These are phyloP conservation scores for Trichoderma lentiforme DNA, from an alignment of 2,329 filamentous ascomycete species.

Conservation along the genomic window DNA sequence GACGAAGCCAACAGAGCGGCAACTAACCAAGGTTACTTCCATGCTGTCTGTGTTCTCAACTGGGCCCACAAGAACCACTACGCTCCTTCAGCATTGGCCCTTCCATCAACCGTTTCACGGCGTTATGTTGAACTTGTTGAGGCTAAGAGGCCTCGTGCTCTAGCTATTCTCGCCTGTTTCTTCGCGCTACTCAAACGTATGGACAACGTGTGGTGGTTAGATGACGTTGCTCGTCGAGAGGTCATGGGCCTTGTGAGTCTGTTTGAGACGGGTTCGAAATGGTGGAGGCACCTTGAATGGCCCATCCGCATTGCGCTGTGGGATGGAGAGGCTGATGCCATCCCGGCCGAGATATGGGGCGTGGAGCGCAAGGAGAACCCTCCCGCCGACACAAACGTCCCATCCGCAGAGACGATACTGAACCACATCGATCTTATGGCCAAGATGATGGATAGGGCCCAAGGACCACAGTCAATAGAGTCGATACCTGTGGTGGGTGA, in stretches of 20 bases:
- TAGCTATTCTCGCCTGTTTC: conserved; percentile 63
- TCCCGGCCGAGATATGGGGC: conserved; percentile 58
- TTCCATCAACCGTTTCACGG: conserved; percentile 62
- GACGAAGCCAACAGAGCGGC: conserved; percentile 29
- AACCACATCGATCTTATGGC: conserved; percentile 42
- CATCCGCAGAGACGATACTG: conserved; percentile 36
- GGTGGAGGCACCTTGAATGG: conserved; percentile 62
- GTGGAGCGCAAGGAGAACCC: conserved; percentile 44
- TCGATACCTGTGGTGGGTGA: conserved; percentile 32
- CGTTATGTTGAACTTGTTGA: conserved; percentile 60
- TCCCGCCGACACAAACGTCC: conserved; percentile 28
- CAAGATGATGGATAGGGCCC: conserved; percentile 31
- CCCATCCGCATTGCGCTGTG: conserved; percentile 57
- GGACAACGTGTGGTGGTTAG: conserved; percentile 66
- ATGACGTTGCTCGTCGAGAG: conserved; percentile 62
- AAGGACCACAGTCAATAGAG: conserved; percentile 28
- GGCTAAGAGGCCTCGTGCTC: conserved; percentile 56
- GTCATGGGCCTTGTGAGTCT: conserved; percentile 60
- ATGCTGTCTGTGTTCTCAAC: conserved; percentile 63
- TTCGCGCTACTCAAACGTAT: conserved; percentile 63
- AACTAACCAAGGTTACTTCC: conserved; percentile 54
- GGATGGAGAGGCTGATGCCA: conserved; percentile 45
- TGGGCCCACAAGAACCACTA: conserved; percentile 62
- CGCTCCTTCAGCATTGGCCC: conserved; percentile 56
- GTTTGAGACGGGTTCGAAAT: conserved; percentile 56